These are phyloP conservation scores for Rauvolfia tetraphylla DNA, from an alignment of 257 asterid species.

Conservation along the genomic window DNA sequence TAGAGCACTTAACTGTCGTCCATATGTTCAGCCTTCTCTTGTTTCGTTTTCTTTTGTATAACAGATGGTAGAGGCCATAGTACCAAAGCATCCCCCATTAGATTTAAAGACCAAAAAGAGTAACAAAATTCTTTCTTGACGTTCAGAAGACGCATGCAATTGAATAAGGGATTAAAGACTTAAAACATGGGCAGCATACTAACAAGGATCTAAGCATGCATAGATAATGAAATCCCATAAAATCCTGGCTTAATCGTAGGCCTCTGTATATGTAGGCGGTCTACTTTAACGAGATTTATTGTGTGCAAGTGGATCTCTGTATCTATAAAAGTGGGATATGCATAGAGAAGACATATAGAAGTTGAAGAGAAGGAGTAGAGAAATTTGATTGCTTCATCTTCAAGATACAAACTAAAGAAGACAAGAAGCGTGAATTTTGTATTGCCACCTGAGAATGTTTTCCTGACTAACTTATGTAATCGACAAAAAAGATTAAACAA, in stretches of 20 bases:
- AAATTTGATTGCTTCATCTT: not conserved
- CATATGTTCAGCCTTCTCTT: not conserved
- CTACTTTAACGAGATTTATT: not conserved
- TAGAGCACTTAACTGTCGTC: not conserved
- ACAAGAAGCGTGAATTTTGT: not conserved
- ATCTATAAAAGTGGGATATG: not conserved
- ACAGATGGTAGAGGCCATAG: not conserved
- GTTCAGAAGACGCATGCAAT: not conserved
- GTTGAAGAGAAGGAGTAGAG: not conserved
- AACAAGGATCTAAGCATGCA: not conserved
- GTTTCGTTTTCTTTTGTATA: not conserved
- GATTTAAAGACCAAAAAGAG: not conserved
- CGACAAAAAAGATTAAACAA: not conserved
- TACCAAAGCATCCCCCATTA: not conserved
- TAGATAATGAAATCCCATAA: not conserved
- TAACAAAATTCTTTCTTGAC: not conserved
- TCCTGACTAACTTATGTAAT: not conserved
- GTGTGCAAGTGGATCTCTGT: not conserved
- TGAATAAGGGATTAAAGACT: not conserved
- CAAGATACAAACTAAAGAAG: not conserved
- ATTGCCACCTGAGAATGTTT: not conserved
- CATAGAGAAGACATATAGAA: not conserved
- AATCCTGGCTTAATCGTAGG: not conserved
- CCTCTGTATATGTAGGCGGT: not conserved
- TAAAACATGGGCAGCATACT: not conserved